phyloP scores from a whole-genome alignment of 75 land plant genomes.

The Pseudotsuga menziesii region DNA sequence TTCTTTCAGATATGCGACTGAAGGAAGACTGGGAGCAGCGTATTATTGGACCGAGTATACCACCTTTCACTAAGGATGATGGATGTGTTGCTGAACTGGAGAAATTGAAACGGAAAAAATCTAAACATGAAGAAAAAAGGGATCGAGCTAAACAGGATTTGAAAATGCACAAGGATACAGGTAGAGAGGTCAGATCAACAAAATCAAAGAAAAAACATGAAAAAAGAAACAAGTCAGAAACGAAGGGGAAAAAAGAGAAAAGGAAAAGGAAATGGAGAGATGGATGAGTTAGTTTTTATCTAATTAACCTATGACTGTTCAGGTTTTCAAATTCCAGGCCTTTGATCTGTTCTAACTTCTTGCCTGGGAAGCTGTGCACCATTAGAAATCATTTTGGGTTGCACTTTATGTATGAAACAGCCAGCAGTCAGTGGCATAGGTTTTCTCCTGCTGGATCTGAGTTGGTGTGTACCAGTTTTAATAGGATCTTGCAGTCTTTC shows the following conservation, averaged over 20 bases:
- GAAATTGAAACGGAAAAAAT: neutral
- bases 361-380: no score
- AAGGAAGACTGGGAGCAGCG: conserved; percentile 60
- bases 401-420: no score
- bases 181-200: neutral
- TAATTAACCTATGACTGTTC: no score
- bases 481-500: no score
- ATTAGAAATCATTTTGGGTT: no score
- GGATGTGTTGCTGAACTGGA: neutral
- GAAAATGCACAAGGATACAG: neutral
- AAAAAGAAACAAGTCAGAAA: neutral
- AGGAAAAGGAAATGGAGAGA: neutral
- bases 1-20: conserved; percentile 19
- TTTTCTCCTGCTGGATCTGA: no score
- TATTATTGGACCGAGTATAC: conserved; percentile 60
- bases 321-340: no score
- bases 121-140: neutral
- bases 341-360: no score
- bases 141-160: neutral
- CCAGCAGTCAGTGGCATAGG: no score
- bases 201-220: neutral
- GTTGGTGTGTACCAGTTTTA: no score
- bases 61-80: neutral
- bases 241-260: neutral
- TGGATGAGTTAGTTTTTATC: neutral